Conservation (phyloP, 2,329 filamentous ascomycete species). For the Cytospora piceae region DNA sequence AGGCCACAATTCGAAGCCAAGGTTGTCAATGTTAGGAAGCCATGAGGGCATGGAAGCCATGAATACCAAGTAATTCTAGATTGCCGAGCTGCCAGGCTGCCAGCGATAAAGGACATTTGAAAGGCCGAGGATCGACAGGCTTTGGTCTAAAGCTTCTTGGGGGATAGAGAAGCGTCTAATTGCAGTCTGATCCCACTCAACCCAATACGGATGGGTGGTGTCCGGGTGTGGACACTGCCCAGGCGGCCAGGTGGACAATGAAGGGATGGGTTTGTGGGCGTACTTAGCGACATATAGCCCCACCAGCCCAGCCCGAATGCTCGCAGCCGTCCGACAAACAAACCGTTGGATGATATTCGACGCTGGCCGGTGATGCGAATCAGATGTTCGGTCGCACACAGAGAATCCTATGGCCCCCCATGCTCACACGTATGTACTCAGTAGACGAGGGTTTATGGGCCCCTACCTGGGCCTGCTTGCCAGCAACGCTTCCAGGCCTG, state of each 20-base stretch:
- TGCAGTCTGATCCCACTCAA: not conserved
- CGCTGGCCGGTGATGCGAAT: not conserved
- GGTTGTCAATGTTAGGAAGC: not conserved
- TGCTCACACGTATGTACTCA: too few species aligned
- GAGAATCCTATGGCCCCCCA: not conserved
- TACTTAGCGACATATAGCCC: not conserved
- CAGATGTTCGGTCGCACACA: not conserved
- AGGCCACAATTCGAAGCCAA: not conserved
- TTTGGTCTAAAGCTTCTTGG: not conserved
- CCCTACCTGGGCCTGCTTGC: not conserved
- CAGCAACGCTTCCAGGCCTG: not conserved
- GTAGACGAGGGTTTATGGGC: not conserved
- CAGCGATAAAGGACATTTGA: not conserved
- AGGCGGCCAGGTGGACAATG: not conserved
- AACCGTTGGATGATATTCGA: conserved; percentile 33
- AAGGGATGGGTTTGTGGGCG: not conserved
- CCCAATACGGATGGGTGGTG: not conserved
- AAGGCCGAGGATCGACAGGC: not conserved
- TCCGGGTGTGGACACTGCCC: not conserved
- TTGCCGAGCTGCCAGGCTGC: not conserved
- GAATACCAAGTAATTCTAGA: not conserved
- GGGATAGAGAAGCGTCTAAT: not conserved
- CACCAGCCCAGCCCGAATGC: conserved; percentile 13
- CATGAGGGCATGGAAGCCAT: not conserved
- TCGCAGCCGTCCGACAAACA: conserved; percentile 28